Evolutionary conservation across 2,329 filamentous ascomycete genomes (phyloP).

Genomic region (Fusarium gaditjirri): DNA sequence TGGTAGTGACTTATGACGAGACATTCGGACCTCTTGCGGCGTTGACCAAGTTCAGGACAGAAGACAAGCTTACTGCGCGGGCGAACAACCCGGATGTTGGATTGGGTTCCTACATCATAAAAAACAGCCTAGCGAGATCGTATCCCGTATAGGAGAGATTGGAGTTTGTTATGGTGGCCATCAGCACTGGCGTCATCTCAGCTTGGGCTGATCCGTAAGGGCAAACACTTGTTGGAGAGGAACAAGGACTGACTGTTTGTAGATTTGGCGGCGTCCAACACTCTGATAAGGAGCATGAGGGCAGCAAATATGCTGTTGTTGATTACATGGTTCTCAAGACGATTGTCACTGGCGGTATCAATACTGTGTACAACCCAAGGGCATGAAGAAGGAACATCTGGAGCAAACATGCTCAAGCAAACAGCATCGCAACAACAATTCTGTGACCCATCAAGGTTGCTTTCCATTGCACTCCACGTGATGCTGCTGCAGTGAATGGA

Average conservation of each 20-base stretch:
- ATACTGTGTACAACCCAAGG: slow-evolving; percentile 12
- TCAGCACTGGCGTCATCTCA: slow-evolving; percentile 64
- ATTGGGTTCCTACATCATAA: slow-evolving; percentile 74
- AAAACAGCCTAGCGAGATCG: slow-evolving; percentile 72
- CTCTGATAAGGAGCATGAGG: slow-evolving; percentile 70
- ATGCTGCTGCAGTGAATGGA: not conserved
- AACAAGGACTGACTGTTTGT: slow-evolving; percentile 4
- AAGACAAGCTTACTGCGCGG: slow-evolving; percentile 69
- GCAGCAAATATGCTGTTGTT: slow-evolving; percentile 68
- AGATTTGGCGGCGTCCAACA: slow-evolving; percentile 71
- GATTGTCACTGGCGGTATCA: slow-evolving; percentile 55
- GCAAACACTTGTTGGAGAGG: not conserved
- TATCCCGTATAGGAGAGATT: slow-evolving; percentile 74
- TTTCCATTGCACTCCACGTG: not conserved
- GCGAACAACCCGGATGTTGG: slow-evolving; percentile 73
- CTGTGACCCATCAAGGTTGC: not conserved
- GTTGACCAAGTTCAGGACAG: slow-evolving; percentile 72
- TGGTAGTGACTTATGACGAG: slow-evolving; percentile 69
- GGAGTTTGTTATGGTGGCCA: slow-evolving; percentile 76
- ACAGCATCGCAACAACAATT: not conserved
- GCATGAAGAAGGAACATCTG: not conserved
- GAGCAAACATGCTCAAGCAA: not conserved
- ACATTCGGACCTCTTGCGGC: slow-evolving; percentile 73
- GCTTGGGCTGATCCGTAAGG: slow-evolving; percentile 44
- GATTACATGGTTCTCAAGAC: slow-evolving; percentile 69